Evolutionary conservation across 768 basidiomycete genomes (phyloP).

Genomic region (Lanmaoa rubissima): DNA sequence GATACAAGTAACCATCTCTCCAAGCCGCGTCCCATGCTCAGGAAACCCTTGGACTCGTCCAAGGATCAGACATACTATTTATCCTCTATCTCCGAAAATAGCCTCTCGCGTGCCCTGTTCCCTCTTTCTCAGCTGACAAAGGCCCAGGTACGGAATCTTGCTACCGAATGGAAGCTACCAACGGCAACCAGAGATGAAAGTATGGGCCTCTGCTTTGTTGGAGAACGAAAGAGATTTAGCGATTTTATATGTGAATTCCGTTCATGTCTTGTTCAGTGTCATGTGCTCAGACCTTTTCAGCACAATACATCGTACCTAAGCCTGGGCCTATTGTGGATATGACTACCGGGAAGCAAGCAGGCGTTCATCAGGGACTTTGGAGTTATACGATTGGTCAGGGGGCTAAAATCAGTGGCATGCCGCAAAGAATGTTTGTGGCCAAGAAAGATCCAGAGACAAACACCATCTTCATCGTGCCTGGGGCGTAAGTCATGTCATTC

Average conservation of each 20-base stretch:
- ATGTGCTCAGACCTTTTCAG: slow-evolving; percentile 37
- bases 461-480: slow-evolving; percentile 73
- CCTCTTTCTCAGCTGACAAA: slow-evolving; percentile 73
- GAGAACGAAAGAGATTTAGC: slow-evolving; percentile 69
- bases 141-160: slow-evolving; percentile 68
- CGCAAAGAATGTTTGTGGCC: slow-evolving; percentile 66
- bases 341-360: slow-evolving; percentile 51
- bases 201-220: slow-evolving; percentile 95
- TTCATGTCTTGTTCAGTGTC: not conserved
- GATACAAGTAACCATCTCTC: slow-evolving; percentile 9
- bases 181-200: slow-evolving; percentile 80
- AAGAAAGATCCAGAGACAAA: slow-evolving; percentile 64
- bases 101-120: slow-evolving; percentile 71
- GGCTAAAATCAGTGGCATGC: slow-evolving; percentile 62
- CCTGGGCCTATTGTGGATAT: slow-evolving; percentile 69
- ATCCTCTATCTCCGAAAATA: slow-evolving; percentile 66
- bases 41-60: slow-evolving; percentile 50
- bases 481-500: slow-evolving; percentile 46
- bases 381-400: slow-evolving; percentile 84
- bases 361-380: slow-evolving; percentile 75
- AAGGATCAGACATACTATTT: slow-evolving; percentile 97
- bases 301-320: slow-evolving; percentile 68
- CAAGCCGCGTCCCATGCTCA: slow-evolving; percentile 46
- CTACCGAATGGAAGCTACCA: slow-evolving; percentile 56
- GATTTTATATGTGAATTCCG: slow-evolving; percentile 63